Base-by-base conservation (phyloP, 192 early-diverging fungal genomes). In the Entomortierella beljakovae region DNA sequence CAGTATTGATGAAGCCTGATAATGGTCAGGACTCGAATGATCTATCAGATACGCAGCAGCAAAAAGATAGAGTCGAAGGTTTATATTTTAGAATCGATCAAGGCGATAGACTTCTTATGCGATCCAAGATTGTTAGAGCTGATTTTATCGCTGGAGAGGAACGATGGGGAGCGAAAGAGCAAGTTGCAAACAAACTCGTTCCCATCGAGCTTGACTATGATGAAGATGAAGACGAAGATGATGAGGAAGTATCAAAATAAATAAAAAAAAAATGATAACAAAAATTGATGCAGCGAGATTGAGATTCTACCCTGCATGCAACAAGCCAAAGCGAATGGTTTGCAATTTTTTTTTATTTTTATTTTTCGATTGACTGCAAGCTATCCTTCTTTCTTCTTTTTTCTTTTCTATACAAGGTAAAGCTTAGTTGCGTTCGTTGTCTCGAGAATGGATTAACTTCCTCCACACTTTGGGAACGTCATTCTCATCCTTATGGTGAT, bases 131-230 rank as follows among this genome's bases (percentile, higher is more conserved):
- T 11, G 75, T 79, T 20, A 42, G 75, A 40, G 61, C 75, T 8
- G 75, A 79, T 53, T 79, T 79, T 38, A 79, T 79, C 48, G 75
- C 62, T 4, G 75, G 75, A 6, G 75, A 79, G 23, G 75, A 79
- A 57, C 60, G 75, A 6, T 79, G 75, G 75, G 75, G 75, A 0
- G 32, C 62, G 7, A 79, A 79, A 26, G 75, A 79, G 29, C 75
- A 79, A 35, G 34, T 69, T 2, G 75, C 67, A 8, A 79, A 79
- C 57, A 59, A 54, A 26, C 37, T 76, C 26, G 38, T 46, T 0
- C 33, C 25, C 31, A 37, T 61, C 38, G 58, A 55, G 22, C 57
- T 38, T 0, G 37, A 61, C 23, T 57, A 65, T n/a, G 56, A 73
- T 15, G 33, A 70, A 29, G 70, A 40, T 5, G 35, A 58, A 11